phyloP scores from a whole-genome alignment of 179 eudicot genomes.

The Monotropa hypopitys region DNA sequence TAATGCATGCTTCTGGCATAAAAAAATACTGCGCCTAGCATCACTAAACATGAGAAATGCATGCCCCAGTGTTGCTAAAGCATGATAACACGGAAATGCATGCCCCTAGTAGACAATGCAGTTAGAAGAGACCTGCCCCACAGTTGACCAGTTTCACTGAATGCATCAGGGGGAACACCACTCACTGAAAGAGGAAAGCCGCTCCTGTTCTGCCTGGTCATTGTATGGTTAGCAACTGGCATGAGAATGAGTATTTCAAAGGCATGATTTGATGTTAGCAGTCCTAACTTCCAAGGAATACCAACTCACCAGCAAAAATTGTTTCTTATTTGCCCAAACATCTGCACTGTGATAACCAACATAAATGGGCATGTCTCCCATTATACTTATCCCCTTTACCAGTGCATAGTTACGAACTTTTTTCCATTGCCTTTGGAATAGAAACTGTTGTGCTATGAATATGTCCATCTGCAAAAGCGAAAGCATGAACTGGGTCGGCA shows the following conservation, averaged over 20 bases:
- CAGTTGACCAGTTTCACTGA: conserved; percentile 95
- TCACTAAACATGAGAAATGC: no score
- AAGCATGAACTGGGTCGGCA: conserved; percentile 16
- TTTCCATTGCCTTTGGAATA: conserved; percentile 95
- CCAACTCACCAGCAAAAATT: conserved; percentile 61
- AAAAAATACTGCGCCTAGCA: no score
- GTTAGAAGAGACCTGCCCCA: conserved; percentile 68
- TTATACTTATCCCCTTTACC: conserved; percentile 63
- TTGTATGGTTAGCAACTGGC: conserved; percentile 14
- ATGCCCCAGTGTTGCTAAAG: no score
- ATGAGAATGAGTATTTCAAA: conserved; percentile 2
- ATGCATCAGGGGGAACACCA: conserved; percentile 99
- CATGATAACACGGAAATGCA: no score
- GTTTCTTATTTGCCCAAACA: conserved; percentile 90
- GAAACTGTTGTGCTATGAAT: conserved; percentile 81
- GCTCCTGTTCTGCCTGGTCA: conserved; percentile 52
- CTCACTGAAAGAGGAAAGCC: conserved; percentile 86
- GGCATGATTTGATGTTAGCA: not conserved
- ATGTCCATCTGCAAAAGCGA: conserved; percentile 55
- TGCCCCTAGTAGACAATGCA: no score
- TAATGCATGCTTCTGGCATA: no score
- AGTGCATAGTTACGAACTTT: conserved; percentile 69
- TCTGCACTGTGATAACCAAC: conserved; percentile 99
- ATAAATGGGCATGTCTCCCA: conserved; percentile 99
- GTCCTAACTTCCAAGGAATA: not conserved